phyloP scores from a whole-genome alignment of 2,329 filamentous ascomycete species.

The Colletotrichum zoysiae region DNA sequence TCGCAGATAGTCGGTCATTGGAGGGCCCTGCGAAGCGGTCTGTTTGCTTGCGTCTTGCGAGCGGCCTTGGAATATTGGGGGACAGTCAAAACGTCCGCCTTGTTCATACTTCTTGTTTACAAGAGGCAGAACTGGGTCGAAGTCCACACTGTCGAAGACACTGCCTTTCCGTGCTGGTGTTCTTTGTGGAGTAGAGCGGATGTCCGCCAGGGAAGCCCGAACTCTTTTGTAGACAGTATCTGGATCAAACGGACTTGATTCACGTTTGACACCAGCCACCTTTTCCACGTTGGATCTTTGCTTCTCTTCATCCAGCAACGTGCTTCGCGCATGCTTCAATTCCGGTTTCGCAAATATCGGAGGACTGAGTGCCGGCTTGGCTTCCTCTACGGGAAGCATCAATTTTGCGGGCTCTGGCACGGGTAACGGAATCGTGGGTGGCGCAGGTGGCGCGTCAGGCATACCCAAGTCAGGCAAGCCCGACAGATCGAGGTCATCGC shows the following conservation, averaged over 20 bases:
- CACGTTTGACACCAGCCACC: slow-evolving; percentile 57
- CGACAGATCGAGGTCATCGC: slow-evolving; percentile 54
- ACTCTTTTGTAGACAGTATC: slow-evolving; percentile 71
- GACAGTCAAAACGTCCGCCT: slow-evolving; percentile 66
- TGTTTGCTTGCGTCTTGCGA: slow-evolving; percentile 48
- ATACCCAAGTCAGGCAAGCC: slow-evolving; percentile 48
- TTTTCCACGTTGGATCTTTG: slow-evolving; percentile 45
- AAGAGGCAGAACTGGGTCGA: slow-evolving; percentile 64
- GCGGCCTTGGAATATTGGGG: slow-evolving; percentile 47
- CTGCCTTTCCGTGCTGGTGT: slow-evolving; percentile 55
- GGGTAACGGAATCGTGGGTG: slow-evolving; percentile 12
- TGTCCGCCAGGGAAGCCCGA: slow-evolving; percentile 58
- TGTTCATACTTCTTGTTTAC: slow-evolving; percentile 71
- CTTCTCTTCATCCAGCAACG: slow-evolving; percentile 58
- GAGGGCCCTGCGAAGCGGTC: slow-evolving; percentile 52
- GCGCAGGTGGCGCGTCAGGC: slow-evolving; percentile 22
- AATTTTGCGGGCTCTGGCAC: slow-evolving; percentile 42
- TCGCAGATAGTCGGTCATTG: slow-evolving; percentile 63
- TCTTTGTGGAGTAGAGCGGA: slow-evolving; percentile 42
- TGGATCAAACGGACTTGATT: slow-evolving; percentile 69
- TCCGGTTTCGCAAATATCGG: slow-evolving; percentile 70
- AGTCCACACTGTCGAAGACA: slow-evolving; percentile 67
- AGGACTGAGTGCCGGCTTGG: slow-evolving; percentile 37
- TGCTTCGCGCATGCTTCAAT: slow-evolving; percentile 69
- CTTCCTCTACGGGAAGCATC: slow-evolving; percentile 34